Base-by-base conservation (phyloP, 495 filamentous ascomycete species). In the Aspergillus taichungensis region DNA sequence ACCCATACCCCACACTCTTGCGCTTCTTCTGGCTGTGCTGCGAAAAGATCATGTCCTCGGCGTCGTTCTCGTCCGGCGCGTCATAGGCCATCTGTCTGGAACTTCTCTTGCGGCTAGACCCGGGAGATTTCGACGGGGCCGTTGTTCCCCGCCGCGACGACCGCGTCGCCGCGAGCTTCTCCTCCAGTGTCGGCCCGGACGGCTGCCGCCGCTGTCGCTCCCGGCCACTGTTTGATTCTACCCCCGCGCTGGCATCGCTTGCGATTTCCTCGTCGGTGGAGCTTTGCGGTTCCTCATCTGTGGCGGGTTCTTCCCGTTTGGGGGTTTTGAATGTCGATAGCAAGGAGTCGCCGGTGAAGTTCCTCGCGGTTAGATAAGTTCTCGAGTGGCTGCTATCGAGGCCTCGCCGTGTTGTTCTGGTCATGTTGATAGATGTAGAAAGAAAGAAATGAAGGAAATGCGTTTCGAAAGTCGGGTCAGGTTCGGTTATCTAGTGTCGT, bases 271-370 rank as follows among this genome's bases (percentile, higher is more conserved):
- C 59, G 8, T 59, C 60, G 41, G 35, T 55, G 13, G 55, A 59
- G 43, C 60, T 64, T 10, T 58, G n/a, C 1, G 66, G 66, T 13
- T 60, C 53, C 30, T 57, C 62, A 30, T 64, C 54, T 9, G 51
- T 61, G 9, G 46, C 53, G 5, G 52, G 49, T 28, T 62, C 59
- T 3, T 30, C 40, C 14, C 34, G 36, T 11, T 36, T 24, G 29
- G 18, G 24, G 42, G 30, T 18, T 32, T 41, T 37, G 9, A 6
- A 65, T 3, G 11, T 64, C 1, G 62, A 60, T 6, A 64, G 50
- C 9, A 65, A 51, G 37, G 47, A 40, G 7, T 28, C 6, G 0
- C 4, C n/a, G 0, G 42, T 44, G 3, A 18, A 27, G 38, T 53
- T 53, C 0, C 6, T 32, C 31, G 18, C 51, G 3, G 49, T 59